These are phyloP conservation scores for Podaxis rugospora DNA, from an alignment of 768 basidiomycete species.

Conservation along the genomic window DNA sequence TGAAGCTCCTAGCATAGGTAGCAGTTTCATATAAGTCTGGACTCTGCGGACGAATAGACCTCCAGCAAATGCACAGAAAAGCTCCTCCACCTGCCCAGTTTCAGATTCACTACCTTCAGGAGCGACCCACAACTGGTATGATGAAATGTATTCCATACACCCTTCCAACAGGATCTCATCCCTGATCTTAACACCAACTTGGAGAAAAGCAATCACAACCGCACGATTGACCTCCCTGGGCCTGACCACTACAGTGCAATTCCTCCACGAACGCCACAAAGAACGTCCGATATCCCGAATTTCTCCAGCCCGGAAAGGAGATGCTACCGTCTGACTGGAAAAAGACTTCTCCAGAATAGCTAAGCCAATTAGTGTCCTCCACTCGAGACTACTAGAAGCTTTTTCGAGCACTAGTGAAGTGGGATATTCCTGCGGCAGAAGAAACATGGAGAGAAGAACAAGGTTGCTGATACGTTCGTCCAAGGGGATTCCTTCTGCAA, in stretches of 20 bases:
- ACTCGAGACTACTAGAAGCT: conserved; percentile 18
- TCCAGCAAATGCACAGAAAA: conserved; percentile 31
- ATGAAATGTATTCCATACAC: conserved; percentile 29
- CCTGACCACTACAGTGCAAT: conserved; percentile 7
- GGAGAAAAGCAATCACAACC: conserved; percentile 41
- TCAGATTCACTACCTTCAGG: conserved; percentile 12
- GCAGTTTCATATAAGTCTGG: conserved; percentile 22
- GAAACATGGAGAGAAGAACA: conserved; percentile 1
- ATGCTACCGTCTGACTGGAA: conserved; percentile 2
- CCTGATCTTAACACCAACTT: conserved; percentile 32
- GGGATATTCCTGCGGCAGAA: neutral
- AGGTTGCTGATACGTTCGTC: conserved; percentile 6
- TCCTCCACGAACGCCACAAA: conserved; percentile 41
- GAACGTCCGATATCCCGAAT: conserved; percentile 25
- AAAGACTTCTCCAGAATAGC: conserved; percentile 30
- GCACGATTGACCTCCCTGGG: conserved; percentile 28
- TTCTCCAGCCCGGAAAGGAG: neutral
- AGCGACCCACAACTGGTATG: conserved; percentile 23
- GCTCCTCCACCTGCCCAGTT: conserved; percentile 25
- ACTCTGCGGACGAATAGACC: conserved; percentile 25
- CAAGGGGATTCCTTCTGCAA: neutral
- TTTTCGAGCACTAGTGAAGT: neutral
- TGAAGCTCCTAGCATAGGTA: neutral
- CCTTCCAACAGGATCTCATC: conserved; percentile 33
- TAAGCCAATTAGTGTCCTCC: conserved; percentile 40